Percentiles rank a stretch among this genome's conserved stretches.
Evolutionary conservation across 225 moss, liverwort and hornwort genomes (phyloP).

Genomic region (Straminergon stramineum): DNA sequence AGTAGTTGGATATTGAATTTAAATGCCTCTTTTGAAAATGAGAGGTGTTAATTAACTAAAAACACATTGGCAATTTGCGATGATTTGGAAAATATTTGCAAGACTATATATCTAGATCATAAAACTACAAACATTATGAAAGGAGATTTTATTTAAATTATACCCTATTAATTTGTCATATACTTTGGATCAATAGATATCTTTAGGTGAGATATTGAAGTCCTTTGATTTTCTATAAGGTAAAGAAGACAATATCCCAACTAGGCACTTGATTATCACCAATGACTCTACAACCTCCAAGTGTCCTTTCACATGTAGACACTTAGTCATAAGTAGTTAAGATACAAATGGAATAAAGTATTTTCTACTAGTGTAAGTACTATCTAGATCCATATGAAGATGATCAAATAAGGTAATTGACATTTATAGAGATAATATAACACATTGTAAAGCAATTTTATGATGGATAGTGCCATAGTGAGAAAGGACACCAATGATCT

Average conservation of each 20-base stretch:
- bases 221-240: not conserved
- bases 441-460: not conserved
- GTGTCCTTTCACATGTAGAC: not conserved
- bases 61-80: not conserved
- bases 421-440: not conserved
- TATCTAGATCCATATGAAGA: not conserved
- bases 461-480: not conserved
- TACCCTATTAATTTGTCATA: not conserved
- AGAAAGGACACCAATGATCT: not conserved
- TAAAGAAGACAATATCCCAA: not conserved
- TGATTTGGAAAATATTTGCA: not conserved
- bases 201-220: not conserved
- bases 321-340: not conserved
- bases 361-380: not conserved
- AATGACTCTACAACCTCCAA: not conserved
- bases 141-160: not conserved
- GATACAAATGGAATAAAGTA: not conserved
- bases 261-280: not conserved
- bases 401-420: not conserved
- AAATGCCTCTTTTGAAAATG: not conserved
- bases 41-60: not conserved
- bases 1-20: not conserved
- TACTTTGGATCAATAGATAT: too few species aligned
- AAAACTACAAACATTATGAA: not conserved
- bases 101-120: not conserved